Base-by-base conservation (phyloP, 345 rosid genomes). In the Acer saccharum region DNA sequence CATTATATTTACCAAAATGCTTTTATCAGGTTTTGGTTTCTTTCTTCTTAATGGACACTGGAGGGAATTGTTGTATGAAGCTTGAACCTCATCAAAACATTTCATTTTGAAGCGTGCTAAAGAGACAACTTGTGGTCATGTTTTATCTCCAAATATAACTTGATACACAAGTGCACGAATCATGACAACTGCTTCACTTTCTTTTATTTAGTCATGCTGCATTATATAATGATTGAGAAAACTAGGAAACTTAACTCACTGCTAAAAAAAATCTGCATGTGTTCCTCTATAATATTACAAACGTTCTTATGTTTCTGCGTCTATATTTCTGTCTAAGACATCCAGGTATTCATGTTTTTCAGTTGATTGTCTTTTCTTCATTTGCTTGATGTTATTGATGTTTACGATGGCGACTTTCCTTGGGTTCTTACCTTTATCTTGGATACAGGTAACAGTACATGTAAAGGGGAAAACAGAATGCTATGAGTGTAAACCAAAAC, bases 401-500 rank as follows among this genome's bases (percentile, higher is more conserved):
- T 57, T 72, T 55, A 29, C 60, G 70, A 74, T 74, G 27, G 11
- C 64, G 46, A 35, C 63, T 58, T 6, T 61, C 10, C 68, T 82
- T 71, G 43, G 46, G 61, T n/a, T 69, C 63, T 77, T 70, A 55
- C 14, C 58, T 12, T n/a, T 52, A 20, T 84, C 54, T 48, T 75
- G 68, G 81, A 68, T 66, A 65, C 83, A 97, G 98, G 98, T 97
- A 9, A 89, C 99, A 5, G 92, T 97, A 67, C 99, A 97, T 79
- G 81, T 89, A 78, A 97, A 97, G 83, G 97, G 98, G 43, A 94
- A 85, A 85, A 89, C 99, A 35, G 99, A 94, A 81, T 97, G 99
- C 81, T 97, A 97, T 62, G 99, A 97, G 65, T 94, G 99, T 82
- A 92, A 93, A 80, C 90, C 98, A 72, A 97, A 94, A 85, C 98